These are phyloP conservation scores for Suhomyces ambrosiae DNA, from an alignment of 1,139 yeast genomes.

Conservation along the genomic window DNA sequence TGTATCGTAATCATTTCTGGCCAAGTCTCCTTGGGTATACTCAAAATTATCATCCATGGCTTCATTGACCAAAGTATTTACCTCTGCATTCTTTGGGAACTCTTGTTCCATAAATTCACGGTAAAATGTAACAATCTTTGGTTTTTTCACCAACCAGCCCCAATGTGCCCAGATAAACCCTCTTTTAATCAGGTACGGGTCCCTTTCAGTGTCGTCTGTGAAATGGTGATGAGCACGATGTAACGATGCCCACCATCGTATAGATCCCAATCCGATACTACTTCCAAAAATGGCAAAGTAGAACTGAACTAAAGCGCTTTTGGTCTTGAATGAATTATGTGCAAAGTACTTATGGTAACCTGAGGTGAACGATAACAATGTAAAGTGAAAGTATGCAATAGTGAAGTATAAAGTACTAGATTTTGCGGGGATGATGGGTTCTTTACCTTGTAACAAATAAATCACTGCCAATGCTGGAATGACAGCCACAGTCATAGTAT, in stretches of 20 bases:
- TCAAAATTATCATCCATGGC: conserved; percentile 23
- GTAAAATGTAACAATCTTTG: conserved; percentile 41
- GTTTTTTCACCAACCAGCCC: conserved; percentile 64
- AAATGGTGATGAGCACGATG: conserved; percentile 73
- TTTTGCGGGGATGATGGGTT: conserved; percentile 25
- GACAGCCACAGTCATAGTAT: conserved; percentile 23
- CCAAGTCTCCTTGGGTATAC: conserved; percentile 9
- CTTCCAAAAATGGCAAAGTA: conserved; percentile 57
- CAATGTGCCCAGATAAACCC: conserved; percentile 63
- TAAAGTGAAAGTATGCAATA: conserved; percentile 39
- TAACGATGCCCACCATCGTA: conserved; percentile 62
- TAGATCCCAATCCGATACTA: conserved; percentile 64
- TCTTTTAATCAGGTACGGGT: conserved; percentile 64
- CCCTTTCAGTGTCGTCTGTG: conserved; percentile 64
- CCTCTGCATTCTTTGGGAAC: conserved; percentile 33
- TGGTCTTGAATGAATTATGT: conserved; percentile 55
- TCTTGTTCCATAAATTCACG: conserved; percentile 43
- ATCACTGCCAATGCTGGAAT: conserved; percentile 23
- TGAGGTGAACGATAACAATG: conserved; percentile 47
- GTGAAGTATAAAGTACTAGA: conserved; percentile 34
- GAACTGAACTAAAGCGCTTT: conserved; percentile 37
- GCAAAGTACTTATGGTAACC: conserved; percentile 72
- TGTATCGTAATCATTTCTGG: conserved; percentile 22
- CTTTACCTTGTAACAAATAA: conserved; percentile 18
- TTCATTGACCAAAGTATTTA: conserved; percentile 23